Base-by-base conservation (phyloP, 176 grass and related monocot genomes). In the Ensete ventricosum region DNA sequence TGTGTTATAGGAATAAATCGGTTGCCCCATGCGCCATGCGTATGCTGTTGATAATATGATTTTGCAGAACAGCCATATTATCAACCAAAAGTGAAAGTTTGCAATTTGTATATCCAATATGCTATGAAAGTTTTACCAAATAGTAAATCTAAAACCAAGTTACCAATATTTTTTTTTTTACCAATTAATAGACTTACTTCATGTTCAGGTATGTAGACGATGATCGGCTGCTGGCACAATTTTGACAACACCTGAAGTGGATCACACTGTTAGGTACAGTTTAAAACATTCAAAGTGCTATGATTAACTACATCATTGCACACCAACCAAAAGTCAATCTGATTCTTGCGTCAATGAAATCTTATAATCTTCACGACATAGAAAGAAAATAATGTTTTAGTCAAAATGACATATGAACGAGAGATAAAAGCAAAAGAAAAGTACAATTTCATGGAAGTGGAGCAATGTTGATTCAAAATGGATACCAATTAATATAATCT, bases 1-100 rank as follows among this genome's bases (percentile, higher is more conserved):
- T 94, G 91, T 53, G 88, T 84, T 83, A 94, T 99, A 52, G 91
- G 88, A 77, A 99, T 89, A 67, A 99, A 99, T 22, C 95, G 88
- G 29, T 87, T 94, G 34, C 91, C 86, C 57, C 71, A 55, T 14
- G 80, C 84, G 10, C 67, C 66, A 53, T 51, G 55, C 14, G 63
- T 65, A 81, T 94, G 89, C 91, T 99, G 84, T 69, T 59, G 78
- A 63, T 6, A 74, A 76, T 51, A 76, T 67, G 34, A 43, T 43
- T 43, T 43, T 43, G 77, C 50, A 65, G 63, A 50, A 8, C 16
- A 59, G 27, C 2, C 66, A 58, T 55, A 55, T 52, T 55, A 22
- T 54, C 11, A 48, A 11, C 19, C 25, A 22, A 72, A 11, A 21
- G 14, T 3, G 8, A 68, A 14, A 34, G 2, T 1, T 16, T 26